phyloP scores from a whole-genome alignment of 1,284 basidiomycete genomes.

The Ustilago trichophora region DNA sequence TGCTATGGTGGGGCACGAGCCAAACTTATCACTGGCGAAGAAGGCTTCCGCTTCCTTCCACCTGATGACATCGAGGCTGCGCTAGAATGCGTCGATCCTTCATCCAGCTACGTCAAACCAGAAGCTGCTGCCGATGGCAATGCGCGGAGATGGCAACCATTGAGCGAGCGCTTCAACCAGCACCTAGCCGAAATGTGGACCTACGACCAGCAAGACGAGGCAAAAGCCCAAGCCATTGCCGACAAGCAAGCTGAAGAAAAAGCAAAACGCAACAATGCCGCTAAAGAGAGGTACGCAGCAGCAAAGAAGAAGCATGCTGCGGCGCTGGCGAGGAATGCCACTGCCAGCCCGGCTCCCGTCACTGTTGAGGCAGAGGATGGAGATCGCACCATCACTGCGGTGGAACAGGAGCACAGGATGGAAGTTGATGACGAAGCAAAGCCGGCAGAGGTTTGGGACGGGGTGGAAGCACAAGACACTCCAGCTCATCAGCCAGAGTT shows the following conservation, averaged over 20 bases:
- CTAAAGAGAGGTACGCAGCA: constrained; percentile 28
- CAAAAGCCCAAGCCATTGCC: constrained; percentile 14
- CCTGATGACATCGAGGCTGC: constrained; percentile 49
- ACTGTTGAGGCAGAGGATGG: neutral
- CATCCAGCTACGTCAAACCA: neutral
- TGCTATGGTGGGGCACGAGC: constrained; percentile 90
- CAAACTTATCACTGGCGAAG: constrained; percentile 80
- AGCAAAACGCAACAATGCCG: constrained; percentile 15
- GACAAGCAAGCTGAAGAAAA: constrained; percentile 28
- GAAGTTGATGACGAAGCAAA: too few species aligned
- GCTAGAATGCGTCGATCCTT: constrained; percentile 14
- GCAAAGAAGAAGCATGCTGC: constrained; percentile 34
- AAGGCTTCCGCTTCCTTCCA: constrained; percentile 79
- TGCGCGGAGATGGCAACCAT: constrained; percentile 30
- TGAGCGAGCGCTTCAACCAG: constrained; percentile 46
- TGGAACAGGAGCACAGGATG: neutral
- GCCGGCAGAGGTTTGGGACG: too few species aligned
- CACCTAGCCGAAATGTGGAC: constrained; percentile 49
- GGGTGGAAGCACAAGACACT: neutral
- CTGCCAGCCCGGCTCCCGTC: constrained; percentile 12
- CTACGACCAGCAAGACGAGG: constrained; percentile 54
- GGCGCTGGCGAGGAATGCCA: constrained; percentile 19
- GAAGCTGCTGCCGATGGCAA: neutral
- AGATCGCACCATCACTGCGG: too few species aligned
- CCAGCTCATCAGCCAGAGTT: too few species aligned